Conservation (phyloP, 495 filamentous ascomycete genomes). For the Hypoxylon fragiforme region DNA sequence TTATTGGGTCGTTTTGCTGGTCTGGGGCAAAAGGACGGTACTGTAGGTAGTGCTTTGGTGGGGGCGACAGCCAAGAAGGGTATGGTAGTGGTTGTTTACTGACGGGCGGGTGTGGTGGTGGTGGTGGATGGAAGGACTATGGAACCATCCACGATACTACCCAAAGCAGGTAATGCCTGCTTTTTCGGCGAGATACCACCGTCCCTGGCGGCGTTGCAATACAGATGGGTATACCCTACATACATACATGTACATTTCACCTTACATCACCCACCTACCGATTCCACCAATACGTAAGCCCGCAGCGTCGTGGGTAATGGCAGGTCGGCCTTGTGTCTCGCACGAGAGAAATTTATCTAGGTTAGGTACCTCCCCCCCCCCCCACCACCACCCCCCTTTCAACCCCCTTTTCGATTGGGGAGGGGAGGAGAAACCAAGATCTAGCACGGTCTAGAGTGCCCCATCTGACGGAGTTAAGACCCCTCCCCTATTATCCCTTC, state of each 20-base stretch:
- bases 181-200: slow-evolving; percentile 20
- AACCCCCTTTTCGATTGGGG: slow-evolving; percentile 25
- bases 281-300: slow-evolving; percentile 18
- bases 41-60: not conserved
- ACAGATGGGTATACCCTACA: not conserved
- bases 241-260: not conserved
- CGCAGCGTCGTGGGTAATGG: slow-evolving; percentile 2
- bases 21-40: not conserved
- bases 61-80: not conserved
- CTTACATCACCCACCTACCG: not conserved
- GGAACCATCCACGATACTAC: too few relatives aligned
- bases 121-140: not conserved
- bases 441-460: slow-evolving; percentile 14
- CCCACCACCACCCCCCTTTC: not conserved
- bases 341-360: too few relatives aligned
- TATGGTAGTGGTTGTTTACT: not conserved
- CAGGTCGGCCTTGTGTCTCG: too few relatives aligned
- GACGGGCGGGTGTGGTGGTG: too few relatives aligned
- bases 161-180: too few relatives aligned
- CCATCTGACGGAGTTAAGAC: slow-evolving; percentile 23
- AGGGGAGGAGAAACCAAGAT: slow-evolving; percentile 31
- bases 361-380: slow-evolving; percentile 14
- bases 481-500: too few relatives aligned
- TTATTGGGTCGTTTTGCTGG: too few relatives aligned
- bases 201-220: not conserved